These are phyloP conservation scores for Tuber microsphaerosporum DNA, from an alignment of 495 filamentous ascomycete genomes.

Conservation along the genomic window DNA sequence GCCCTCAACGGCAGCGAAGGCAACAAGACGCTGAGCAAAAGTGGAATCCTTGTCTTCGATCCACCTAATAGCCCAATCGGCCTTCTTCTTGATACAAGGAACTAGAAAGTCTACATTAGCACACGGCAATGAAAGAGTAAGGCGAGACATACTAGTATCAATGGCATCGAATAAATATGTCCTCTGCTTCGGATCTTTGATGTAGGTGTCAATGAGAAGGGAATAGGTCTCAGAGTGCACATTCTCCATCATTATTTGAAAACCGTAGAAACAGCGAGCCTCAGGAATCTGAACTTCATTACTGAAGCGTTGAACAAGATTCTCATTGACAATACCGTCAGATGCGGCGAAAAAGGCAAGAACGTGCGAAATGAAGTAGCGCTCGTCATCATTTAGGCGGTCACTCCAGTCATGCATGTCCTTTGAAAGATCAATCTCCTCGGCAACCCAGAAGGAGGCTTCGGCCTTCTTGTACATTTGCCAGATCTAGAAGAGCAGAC, in stretches of 20 bases:
- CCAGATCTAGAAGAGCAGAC: constrained; percentile 65
- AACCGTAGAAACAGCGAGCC: constrained; percentile 99
- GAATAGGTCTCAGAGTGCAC: constrained; percentile 99
- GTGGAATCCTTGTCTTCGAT: constrained; percentile 86
- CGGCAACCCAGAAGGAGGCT: constrained; percentile 98
- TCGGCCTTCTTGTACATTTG: constrained; percentile 99
- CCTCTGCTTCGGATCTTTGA: constrained; percentile 95
- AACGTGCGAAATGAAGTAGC: constrained; percentile 96
- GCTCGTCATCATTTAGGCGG: constrained; percentile 90
- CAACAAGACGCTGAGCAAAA: constrained; percentile 90
- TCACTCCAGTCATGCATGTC: constrained; percentile 99
- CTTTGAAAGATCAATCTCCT: constrained; percentile 98
- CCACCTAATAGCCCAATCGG: constrained; percentile 94
- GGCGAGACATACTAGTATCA: constrained; percentile 58
- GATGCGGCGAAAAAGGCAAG: constrained; percentile 99
- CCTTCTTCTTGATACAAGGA: constrained; percentile 94
- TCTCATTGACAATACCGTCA: constrained; percentile 99
- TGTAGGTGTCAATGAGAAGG: constrained; percentile 97
- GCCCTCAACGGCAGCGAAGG: constrained; percentile 95
- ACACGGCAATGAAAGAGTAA: constrained; percentile 47
- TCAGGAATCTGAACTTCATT: constrained; percentile 95
- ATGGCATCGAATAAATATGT: constrained; percentile 96
- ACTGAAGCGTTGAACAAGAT: constrained; percentile 95
- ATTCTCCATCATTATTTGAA: constrained; percentile 99
- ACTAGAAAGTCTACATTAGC: constrained; percentile 48